These are phyloP conservation scores for Eucalyptus polybractea DNA, from an alignment of 345 rosid species.

Conservation along the genomic window DNA sequence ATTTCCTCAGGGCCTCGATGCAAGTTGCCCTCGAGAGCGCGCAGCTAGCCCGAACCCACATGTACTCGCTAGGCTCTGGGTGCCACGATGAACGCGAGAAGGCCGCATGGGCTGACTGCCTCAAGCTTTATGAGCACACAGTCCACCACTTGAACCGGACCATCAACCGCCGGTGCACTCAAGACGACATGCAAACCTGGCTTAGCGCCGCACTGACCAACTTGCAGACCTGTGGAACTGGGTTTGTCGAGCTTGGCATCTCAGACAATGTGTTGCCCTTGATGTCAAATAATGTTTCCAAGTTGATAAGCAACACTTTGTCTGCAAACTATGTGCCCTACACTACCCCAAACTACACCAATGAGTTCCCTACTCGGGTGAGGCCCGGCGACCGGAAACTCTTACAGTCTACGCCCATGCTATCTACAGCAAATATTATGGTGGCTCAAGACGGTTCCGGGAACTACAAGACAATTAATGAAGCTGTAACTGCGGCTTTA, in stretches of 20 bases:
- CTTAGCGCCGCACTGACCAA: slow-evolving; percentile 83
- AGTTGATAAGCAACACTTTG: slow-evolving; percentile 51
- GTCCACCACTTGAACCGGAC: not conserved
- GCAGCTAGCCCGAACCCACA: not conserved
- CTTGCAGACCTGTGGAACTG: slow-evolving; percentile 58
- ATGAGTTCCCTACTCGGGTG: slow-evolving; percentile 73
- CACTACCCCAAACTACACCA: slow-evolving; percentile 13
- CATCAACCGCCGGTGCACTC: slow-evolving; percentile 12
- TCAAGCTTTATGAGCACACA: not conserved
- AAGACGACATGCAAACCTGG: slow-evolving; percentile 74
- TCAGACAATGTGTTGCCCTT: slow-evolving; percentile 33
- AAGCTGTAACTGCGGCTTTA: slow-evolving; percentile 47
- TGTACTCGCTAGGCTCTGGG: not conserved
- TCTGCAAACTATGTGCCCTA: slow-evolving; percentile 46
- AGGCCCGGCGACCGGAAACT: slow-evolving; percentile 59
- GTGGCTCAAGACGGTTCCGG: slow-evolving; percentile 92
- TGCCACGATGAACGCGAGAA: not conserved
- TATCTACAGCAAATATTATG: slow-evolving; percentile 31
- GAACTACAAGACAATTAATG: slow-evolving; percentile 39
- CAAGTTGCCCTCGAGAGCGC: not conserved
- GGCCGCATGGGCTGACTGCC: not conserved
- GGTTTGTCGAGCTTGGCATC: slow-evolving; percentile 64
- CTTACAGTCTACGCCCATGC: slow-evolving; percentile 32
- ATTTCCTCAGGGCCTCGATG: not conserved
- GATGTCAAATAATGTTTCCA: slow-evolving; percentile 67